Evolutionary conservation across 2,329 filamentous ascomycete species (phyloP).

Genomic region (Calonectria pseudoturangicola): DNA sequence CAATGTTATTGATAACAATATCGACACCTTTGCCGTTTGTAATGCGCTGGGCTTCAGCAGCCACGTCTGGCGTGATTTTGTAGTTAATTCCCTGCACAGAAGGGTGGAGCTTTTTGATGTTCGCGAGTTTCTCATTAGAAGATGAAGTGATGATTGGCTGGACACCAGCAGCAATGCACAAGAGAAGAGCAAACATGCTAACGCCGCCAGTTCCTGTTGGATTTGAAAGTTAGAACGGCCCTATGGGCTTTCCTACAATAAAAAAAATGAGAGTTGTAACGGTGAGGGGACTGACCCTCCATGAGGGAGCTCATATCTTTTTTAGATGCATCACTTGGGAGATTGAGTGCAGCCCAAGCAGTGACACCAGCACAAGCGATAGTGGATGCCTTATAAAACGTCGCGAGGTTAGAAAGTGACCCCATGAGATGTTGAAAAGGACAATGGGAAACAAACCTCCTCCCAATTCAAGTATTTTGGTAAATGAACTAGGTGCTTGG

Average conservation of each 20-base stretch:
- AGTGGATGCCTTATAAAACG: slow-evolving; percentile 12
- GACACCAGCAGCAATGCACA: slow-evolving; percentile 51
- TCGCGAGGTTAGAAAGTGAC: not conserved
- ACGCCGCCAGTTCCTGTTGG: slow-evolving; percentile 49
- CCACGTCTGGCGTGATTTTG: slow-evolving; percentile 33
- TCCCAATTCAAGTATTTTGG: slow-evolving; percentile 23
- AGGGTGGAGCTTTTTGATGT: slow-evolving; percentile 46
- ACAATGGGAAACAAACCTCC: slow-evolving; percentile 2
- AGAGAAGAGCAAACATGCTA: slow-evolving; percentile 51
- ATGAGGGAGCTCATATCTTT: slow-evolving; percentile 14
- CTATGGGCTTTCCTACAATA: not conserved
- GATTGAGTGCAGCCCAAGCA: slow-evolving; percentile 19
- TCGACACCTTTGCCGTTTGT: slow-evolving; percentile 54
- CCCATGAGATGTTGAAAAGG: no score
- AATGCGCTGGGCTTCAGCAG: slow-evolving; percentile 43
- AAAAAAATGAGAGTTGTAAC: not conserved
- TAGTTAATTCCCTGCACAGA: slow-evolving; percentile 52
- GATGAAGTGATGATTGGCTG: slow-evolving; percentile 56
- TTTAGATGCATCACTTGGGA: not conserved
- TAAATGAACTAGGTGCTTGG: slow-evolving; percentile 2
- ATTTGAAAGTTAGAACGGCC: not conserved
- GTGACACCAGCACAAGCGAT: slow-evolving; percentile 22
- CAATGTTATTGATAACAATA: slow-evolving; percentile 54
- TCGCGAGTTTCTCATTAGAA: slow-evolving; percentile 53
- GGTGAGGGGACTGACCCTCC: not conserved